phyloP scores from a whole-genome alignment of 441 rosid species.

The Erysimum pusillum region DNA sequence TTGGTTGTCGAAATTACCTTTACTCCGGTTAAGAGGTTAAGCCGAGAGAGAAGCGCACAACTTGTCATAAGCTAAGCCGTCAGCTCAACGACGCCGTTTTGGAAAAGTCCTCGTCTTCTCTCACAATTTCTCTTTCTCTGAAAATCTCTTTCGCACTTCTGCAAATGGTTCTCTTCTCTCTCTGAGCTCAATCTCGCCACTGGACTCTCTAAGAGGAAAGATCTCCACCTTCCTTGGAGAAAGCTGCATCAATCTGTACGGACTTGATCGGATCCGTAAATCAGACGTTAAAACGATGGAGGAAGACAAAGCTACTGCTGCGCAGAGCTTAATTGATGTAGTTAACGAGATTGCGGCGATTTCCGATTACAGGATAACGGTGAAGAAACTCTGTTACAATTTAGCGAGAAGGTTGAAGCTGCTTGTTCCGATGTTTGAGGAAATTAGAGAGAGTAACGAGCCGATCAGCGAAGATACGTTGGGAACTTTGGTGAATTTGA shows the following conservation, averaged over 20 bases:
- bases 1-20: neutral
- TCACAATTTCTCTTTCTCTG: constrained; percentile 47
- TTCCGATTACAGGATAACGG: constrained; percentile 40
- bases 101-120: constrained; percentile 53
- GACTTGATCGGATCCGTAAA: constrained; percentile 35
- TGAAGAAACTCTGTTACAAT: constrained; percentile 49
- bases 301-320: constrained; percentile 43
- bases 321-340: constrained; percentile 46
- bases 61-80: constrained; percentile 29
- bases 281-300: constrained; percentile 29
- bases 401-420: constrained; percentile 49
- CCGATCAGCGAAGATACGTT: constrained; percentile 44
- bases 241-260: constrained; percentile 1
- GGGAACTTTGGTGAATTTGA: constrained; percentile 35
- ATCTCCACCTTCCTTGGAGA: constrained; percentile 16
- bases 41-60: constrained; percentile 36
- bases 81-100: constrained; percentile 33
- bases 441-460: constrained; percentile 42
- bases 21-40: constrained; percentile 29
- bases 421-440: constrained; percentile 50
- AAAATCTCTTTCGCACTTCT: constrained; percentile 49
- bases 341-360: constrained; percentile 46
- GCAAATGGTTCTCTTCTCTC: constrained; percentile 36
- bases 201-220: constrained; percentile 13
- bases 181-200: constrained; percentile 31